Conservation (phyloP, 2,329 filamentous ascomycete genomes). For the Furcasterigmium sp. region DNA sequence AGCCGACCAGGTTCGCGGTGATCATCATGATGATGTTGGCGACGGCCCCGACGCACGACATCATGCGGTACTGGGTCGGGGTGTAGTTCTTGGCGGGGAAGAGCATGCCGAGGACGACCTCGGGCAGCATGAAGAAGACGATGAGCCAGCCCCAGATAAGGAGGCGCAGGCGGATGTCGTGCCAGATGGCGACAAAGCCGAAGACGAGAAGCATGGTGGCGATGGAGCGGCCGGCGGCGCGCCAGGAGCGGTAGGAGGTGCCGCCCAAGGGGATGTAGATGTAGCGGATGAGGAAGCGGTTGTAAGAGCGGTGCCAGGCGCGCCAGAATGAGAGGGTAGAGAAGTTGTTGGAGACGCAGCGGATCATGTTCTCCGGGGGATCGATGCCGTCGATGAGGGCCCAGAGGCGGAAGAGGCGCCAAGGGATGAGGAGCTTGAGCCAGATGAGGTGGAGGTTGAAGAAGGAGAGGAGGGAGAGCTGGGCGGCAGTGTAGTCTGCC, state of each 20-base stretch:
- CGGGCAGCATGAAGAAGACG: conserved; percentile 87
- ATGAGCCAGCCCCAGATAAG: conserved; percentile 97
- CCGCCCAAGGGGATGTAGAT: conserved; percentile 91
- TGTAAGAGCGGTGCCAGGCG: conserved; percentile 91
- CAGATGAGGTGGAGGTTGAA: conserved; percentile 97
- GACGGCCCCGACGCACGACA: conserved; percentile 78
- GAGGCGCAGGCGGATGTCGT: conserved; percentile 87
- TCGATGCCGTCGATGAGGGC: conserved; percentile 84
- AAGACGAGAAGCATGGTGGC: conserved; percentile 81
- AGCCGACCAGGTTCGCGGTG: conserved; percentile 88
- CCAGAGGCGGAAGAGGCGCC: conserved; percentile 99
- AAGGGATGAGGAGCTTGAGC: conserved; percentile 93
- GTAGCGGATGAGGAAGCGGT: conserved; percentile 91
- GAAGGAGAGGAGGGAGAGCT: conserved; percentile 85
- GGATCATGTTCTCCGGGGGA: conserved; percentile 96
- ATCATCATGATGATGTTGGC: conserved; percentile 93
- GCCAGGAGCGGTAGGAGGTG: conserved; percentile 40
- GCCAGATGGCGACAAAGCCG: conserved; percentile 96
- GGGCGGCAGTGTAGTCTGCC: conserved; percentile 77
- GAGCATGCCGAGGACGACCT: conserved; percentile 64
- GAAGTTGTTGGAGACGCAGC: conserved; percentile 94
- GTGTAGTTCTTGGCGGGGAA: conserved; percentile 74
- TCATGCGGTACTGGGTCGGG: conserved; percentile 65
- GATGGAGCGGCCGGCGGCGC: conserved; percentile 51
- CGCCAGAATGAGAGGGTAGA: conserved; percentile 91